phyloP scores from a whole-genome alignment of 1,139 yeast genomes.

The Yamadazyma dendronema region DNA sequence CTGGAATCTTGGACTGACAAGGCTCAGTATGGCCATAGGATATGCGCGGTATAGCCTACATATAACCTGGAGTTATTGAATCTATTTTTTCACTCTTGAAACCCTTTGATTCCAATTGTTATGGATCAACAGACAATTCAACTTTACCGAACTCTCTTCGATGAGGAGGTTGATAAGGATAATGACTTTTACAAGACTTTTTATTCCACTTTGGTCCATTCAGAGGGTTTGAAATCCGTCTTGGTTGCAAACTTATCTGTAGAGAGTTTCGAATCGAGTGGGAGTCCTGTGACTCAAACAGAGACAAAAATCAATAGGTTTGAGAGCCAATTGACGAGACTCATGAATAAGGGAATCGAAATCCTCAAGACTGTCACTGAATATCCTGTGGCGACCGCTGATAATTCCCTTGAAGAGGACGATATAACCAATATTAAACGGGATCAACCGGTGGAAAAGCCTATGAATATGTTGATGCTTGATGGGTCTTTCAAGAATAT shows the following conservation, averaged over 20 bases:
- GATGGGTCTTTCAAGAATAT: conserved; percentile 20
- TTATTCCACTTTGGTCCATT: conserved; percentile 27
- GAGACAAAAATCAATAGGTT: not conserved
- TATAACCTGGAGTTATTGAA: too few species aligned
- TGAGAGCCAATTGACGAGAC: conserved; percentile 13
- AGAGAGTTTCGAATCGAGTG: not conserved
- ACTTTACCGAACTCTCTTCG: conserved; percentile 27
- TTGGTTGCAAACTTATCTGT: conserved; percentile 23
- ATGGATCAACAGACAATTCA: conserved; percentile 11
- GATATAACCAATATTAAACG: conserved; percentile 26
- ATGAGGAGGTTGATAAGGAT: conserved; percentile 19
- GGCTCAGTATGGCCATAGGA: too few species aligned
- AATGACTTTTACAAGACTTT: conserved; percentile 23
- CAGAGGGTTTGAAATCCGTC: conserved; percentile 23
- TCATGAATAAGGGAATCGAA: conserved; percentile 22
- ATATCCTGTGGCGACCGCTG: conserved; percentile 2
- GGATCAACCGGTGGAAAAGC: not conserved
- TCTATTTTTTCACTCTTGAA: too few species aligned
- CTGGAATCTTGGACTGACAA: not conserved
- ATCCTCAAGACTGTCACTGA: conserved; percentile 18
- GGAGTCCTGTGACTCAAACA: not conserved
- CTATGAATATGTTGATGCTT: not conserved
- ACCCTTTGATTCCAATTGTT: too few species aligned
- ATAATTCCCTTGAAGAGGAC: conserved; percentile 21
- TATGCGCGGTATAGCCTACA: not conserved